Conservation (phyloP, 495 filamentous ascomycete species). For the Lasiosphaeria miniovina region DNA sequence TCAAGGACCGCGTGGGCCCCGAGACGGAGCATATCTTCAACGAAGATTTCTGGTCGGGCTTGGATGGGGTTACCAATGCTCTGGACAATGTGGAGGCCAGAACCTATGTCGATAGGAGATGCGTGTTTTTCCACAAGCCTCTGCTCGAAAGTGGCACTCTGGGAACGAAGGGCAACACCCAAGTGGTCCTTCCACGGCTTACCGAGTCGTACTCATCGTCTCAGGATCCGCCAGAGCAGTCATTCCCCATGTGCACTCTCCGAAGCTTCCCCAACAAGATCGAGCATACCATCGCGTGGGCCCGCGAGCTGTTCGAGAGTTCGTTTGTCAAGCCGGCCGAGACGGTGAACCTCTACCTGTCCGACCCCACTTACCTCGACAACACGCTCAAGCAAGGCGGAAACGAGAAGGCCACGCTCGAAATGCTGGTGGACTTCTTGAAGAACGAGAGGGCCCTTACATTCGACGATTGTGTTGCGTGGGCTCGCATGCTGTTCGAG, state of each 20-base stretch:
- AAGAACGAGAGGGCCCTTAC: conserved; percentile 87
- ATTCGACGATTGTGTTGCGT: conserved; percentile 93
- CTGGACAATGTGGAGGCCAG: conserved; percentile 97
- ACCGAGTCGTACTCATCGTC: conserved; percentile 99
- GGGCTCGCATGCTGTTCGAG: conserved; percentile 93
- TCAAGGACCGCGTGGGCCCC: conserved; percentile 84
- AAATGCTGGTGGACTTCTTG: conserved; percentile 86
- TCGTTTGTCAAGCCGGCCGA: conserved; percentile 93
- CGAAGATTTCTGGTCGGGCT: conserved; percentile 86
- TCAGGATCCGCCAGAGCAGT: conserved; percentile 96
- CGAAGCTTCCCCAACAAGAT: conserved; percentile 98
- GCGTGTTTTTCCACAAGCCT: conserved; percentile 98
- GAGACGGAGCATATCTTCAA: conserved; percentile 96
- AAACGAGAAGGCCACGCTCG: conserved; percentile 92
- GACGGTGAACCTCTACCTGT: conserved; percentile 91
- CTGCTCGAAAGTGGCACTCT: conserved; percentile 95
- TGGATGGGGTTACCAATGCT: conserved; percentile 94
- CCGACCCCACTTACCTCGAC: conserved; percentile 86
- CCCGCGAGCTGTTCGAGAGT: conserved; percentile 88
- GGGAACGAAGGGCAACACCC: conserved; percentile 97
- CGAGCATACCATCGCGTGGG: conserved; percentile 99
- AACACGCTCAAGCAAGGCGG: conserved; percentile 89
- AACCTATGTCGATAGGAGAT: conserved; percentile 95
- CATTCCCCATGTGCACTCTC: conserved; percentile 97
- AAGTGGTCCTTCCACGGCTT: conserved; percentile 84